phyloP scores from a whole-genome alignment of 305 asterid genomes.

The Fraxinus sp. region DNA sequence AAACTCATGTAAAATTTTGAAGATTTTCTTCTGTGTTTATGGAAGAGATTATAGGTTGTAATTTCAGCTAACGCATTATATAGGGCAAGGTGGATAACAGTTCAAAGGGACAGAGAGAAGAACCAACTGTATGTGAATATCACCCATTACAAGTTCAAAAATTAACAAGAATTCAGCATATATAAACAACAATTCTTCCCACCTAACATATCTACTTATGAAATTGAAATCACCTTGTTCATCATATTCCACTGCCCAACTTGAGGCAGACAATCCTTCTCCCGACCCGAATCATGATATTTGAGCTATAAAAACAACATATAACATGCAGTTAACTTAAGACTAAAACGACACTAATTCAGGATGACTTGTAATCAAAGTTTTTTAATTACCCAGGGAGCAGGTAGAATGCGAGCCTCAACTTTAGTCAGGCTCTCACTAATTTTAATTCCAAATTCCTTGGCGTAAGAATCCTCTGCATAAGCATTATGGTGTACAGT shows the following conservation, averaged over 20 bases:
- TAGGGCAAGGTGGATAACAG: not conserved
- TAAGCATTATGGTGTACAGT: conserved; percentile 86
- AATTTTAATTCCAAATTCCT: conserved; percentile 84
- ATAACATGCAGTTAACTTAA: conserved; percentile 1
- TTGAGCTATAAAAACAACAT: conserved; percentile 55
- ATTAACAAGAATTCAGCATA: not conserved
- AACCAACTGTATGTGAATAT: not conserved
- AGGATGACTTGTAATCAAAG: not conserved
- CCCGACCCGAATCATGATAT: conserved; percentile 85
- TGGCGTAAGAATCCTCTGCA: conserved; percentile 68
- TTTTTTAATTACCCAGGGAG: conserved; percentile 72
- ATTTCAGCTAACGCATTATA: not conserved
- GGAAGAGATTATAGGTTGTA: not conserved
- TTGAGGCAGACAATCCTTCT: conserved; percentile 86
- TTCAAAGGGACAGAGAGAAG: not conserved
- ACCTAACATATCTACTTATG: not conserved
- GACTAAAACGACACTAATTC: not conserved
- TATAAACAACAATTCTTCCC: not conserved
- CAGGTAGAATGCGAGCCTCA: conserved; percentile 89
- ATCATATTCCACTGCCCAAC: conserved; percentile 99
- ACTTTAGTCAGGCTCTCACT: conserved; percentile 83
- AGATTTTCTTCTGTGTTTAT: not conserved
- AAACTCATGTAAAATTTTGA: not conserved
- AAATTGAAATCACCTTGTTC: conserved; percentile 64
- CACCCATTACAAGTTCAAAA: not conserved